phyloP scores from a whole-genome alignment of 2,329 filamentous ascomycete species.

The Teratosphaeria gauchensis region DNA sequence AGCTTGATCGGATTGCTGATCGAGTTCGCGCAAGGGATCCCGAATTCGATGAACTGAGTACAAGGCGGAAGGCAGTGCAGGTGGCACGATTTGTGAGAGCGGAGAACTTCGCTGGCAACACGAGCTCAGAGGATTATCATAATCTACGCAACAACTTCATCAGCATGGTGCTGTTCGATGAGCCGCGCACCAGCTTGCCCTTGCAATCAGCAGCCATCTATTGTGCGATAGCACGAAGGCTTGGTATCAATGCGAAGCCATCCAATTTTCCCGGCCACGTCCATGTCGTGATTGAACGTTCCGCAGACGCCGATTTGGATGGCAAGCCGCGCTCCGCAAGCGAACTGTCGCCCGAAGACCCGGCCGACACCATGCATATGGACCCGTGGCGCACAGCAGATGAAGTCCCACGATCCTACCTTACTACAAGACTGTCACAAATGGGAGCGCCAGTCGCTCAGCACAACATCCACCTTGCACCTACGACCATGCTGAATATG shows the following conservation, averaged over 20 bases:
- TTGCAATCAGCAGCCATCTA: conserved; percentile 82
- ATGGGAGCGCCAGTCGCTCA: conserved; percentile 34
- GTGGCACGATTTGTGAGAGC: conserved; percentile 61
- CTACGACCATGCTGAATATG: conserved; percentile 57
- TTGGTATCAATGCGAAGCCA: conserved; percentile 68
- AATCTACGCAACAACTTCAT: conserved; percentile 81
- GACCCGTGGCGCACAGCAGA: conserved; percentile 66
- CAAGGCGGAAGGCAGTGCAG: conserved; percentile 56
- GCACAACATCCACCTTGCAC: conserved; percentile 48
- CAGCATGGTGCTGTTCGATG: conserved; percentile 64
- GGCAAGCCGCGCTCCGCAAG: conserved; percentile 19
- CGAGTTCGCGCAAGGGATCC: conserved; percentile 46
- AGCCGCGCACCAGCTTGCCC: conserved; percentile 69
- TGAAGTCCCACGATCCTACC: conserved; percentile 52
- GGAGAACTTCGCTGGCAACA: conserved; percentile 56
- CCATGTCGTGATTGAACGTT: conserved; percentile 61
- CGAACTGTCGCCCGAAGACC: conserved; percentile 9
- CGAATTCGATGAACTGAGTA: conserved; percentile 46
- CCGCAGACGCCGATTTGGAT: conserved; percentile 36
- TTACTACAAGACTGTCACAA: conserved; percentile 48
- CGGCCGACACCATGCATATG: conserved; percentile 52
- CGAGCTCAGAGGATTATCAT: conserved; percentile 61
- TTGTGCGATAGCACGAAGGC: conserved; percentile 62
- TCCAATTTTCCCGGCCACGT: conserved; percentile 80
- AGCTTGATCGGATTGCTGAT: conserved; percentile 55